Conservation (phyloP, 352 stramenopile species). For the Pythium monospermum region DNA sequence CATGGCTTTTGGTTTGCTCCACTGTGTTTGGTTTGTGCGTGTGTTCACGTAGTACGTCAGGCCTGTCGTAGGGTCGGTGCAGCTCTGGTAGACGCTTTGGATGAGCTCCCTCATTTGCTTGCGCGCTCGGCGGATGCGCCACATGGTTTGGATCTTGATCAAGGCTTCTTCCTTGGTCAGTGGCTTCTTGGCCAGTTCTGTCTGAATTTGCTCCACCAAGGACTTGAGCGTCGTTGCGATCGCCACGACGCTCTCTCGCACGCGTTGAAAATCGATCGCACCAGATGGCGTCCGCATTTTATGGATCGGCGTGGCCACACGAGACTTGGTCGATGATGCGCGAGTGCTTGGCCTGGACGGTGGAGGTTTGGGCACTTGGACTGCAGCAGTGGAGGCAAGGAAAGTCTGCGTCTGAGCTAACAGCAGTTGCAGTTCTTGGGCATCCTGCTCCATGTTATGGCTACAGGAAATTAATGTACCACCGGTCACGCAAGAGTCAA, state of each 20-base stretch:
- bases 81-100: conserved; percentile 49
- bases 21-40: conserved; percentile 57
- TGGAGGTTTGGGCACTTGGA: not conserved
- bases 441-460: conserved; percentile 63
- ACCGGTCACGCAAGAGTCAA: not conserved
- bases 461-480: conserved; percentile 17
- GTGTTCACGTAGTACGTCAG: conserved; percentile 82
- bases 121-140: conserved; percentile 55
- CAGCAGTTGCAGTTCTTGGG: conserved; percentile 48
- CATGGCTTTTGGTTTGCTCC: conserved; percentile 51
- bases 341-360: not conserved
- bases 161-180: conserved; percentile 55
- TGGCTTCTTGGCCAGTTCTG: conserved; percentile 36
- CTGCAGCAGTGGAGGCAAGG: conserved; percentile 3
- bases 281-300: conserved; percentile 12
- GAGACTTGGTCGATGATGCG: too few relatives aligned
- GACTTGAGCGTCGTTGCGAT: conserved; percentile 41
- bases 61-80: conserved; percentile 53
- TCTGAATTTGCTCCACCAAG: conserved; percentile 39
- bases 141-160: conserved; percentile 71
- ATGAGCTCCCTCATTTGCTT: conserved; percentile 63
- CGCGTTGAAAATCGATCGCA: conserved; percentile 39
- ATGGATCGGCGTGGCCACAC: not conserved
- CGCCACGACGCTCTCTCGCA: conserved; percentile 27
- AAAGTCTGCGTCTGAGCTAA: conserved; percentile 45